Base-by-base conservation (phyloP, 2,329 filamentous ascomycete genomes). In the Blastomyces gilchristii region DNA sequence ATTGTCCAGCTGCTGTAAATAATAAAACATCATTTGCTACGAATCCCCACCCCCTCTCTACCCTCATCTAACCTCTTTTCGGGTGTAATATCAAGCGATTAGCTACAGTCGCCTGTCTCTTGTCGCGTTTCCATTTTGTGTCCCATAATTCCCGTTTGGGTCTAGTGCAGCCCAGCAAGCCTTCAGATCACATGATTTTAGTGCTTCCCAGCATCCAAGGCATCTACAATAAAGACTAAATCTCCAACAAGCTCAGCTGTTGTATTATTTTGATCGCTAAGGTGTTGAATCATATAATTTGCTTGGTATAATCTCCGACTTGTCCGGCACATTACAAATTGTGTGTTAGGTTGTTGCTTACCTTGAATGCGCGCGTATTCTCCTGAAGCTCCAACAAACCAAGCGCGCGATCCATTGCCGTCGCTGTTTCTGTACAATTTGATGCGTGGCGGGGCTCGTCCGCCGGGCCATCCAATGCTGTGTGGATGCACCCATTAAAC, bases 401-500 rank as follows among this genome's bases (percentile, higher is more conserved):
- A 28, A 59, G 8, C 49, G 43, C 43, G 58, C 25, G 43, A 41
- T 37, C 9, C 41, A 28, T n/a, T 37, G 37, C 41, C 28, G 25
- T n/a, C 43, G 16, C 22, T 28, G 41, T 34, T 49, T 22, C 58
- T 43, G 16, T 43, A 25, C 16, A 57, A 18, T 73, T 76, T 76
- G 71, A 77, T 76, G 73, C 73, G 69, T 71, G 67, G 70, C 68
- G 64, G 70, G 69, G 67, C 63, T 67, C 62, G 63, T 71, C 66
- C 68, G 65, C 68, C 66, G 73, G 73, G 72, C 71, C 71, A 71
- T 76, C 74, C 75, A 74, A 76, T 71, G 76, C 69, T 73, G 75
- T 76, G 76, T 88, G 88, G 86, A 96, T 96, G 92, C 92, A 92
- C 87, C 91, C 94, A 81, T 84, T 97, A 87, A 99, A 99, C 80